Evolutionary conservation across 1,284 basidiomycete species (phyloP).

Genomic region (Takashimella tepidaria): DNA sequence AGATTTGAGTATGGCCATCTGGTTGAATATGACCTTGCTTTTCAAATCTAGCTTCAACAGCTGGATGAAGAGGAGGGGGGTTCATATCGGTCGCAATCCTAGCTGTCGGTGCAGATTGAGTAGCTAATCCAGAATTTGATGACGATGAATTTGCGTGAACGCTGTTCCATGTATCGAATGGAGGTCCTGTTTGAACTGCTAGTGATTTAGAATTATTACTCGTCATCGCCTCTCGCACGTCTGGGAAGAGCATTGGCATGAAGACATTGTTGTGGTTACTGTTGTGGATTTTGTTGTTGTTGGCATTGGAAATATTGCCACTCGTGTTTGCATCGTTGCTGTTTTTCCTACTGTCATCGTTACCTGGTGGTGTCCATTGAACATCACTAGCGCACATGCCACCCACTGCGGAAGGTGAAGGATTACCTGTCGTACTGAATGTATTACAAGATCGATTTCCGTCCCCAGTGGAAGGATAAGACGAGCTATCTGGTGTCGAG

Average conservation of each 20-base stretch:
- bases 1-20: neutral
- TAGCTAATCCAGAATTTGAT: neutral
- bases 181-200: neutral
- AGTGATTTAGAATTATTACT: neutral
- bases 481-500: constrained; percentile 23
- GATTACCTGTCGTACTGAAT: neutral
- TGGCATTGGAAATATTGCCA: too few species aligned
- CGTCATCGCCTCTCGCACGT: neutral
- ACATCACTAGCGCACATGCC: neutral
- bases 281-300: neutral
- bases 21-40: neutral
- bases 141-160: too few species aligned
- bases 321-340: neutral
- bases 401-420: neutral
- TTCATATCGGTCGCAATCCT: neutral
- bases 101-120: neutral
- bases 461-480: neutral
- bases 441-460: neutral
- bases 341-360: neutral
- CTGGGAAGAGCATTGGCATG: neutral
- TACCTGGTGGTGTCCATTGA: neutral
- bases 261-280: neutral
- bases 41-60: neutral
- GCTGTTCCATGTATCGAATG: neutral
- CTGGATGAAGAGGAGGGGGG: too few species aligned